phyloP scores from a whole-genome alignment of 2,329 filamentous ascomycete species.

The Dothiorella sarmentorum region DNA sequence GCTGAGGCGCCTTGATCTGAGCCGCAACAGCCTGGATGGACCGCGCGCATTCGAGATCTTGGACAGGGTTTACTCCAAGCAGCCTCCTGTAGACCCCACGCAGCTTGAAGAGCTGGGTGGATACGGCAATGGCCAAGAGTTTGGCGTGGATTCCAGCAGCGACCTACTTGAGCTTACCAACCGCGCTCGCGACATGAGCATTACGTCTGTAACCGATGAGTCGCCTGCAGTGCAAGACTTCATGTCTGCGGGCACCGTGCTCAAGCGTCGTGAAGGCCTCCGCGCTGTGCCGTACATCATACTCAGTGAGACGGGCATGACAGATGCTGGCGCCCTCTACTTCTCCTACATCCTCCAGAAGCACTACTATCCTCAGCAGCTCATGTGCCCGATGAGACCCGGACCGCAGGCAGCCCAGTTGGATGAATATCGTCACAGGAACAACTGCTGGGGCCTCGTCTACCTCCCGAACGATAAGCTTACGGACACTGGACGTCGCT shows the following conservation, averaged over 20 bases:
- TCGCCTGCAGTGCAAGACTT: not conserved
- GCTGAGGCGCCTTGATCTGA: conserved; percentile 45
- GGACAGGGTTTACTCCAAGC: conserved; percentile 39
- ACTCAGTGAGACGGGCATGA: conserved; percentile 33
- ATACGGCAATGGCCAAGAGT: not conserved
- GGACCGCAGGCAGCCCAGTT: conserved; percentile 28
- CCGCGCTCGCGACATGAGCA: conserved; percentile 4
- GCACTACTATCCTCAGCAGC: conserved; percentile 38
- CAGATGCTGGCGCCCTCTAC: conserved; percentile 39
- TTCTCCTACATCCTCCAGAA: conserved; percentile 39
- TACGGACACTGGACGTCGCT: conserved; percentile 14
- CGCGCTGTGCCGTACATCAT: conserved; percentile 41
- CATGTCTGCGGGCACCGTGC: conserved; percentile 6
- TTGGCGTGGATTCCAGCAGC: not conserved
- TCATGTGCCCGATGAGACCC: conserved; percentile 32
- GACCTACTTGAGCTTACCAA: conserved; percentile 5
- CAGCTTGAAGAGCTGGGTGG: conserved; percentile 19
- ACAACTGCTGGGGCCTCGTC: conserved; percentile 32
- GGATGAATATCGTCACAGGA: conserved; percentile 28
- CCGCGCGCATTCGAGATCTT: conserved; percentile 45
- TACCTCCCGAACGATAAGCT: conserved; percentile 30
- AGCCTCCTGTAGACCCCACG: conserved; percentile 31
- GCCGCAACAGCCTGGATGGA: conserved; percentile 42
- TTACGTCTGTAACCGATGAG: not conserved
- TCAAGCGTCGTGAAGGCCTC: conserved; percentile 33